Evolutionary conservation across 257 asterid species (phyloP), one percentile per base, ranked within the genome.

Genomic region (Mitragyna speciosa): DNA sequence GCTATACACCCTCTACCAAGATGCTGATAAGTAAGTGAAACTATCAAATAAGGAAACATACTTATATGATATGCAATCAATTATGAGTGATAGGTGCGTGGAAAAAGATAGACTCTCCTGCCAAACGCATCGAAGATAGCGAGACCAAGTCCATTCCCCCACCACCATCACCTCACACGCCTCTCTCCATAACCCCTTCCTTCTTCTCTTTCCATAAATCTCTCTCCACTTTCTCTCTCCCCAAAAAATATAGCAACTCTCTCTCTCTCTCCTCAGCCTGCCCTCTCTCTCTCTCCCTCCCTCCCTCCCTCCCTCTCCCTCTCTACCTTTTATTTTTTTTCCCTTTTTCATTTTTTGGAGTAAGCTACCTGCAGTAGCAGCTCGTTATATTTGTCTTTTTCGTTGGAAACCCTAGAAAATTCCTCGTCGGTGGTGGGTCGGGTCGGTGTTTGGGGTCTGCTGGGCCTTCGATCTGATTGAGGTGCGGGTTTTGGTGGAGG

Each of bases 71-170:
- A n/a, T n/a, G n/a, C n/a, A n/a, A n/a, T n/a, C n/a, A n/a, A n/a
- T n/a, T 63, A 36, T 36, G 41, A 36, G 41, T 36, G 41, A 36
- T 36, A 36, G 41, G 41, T 36, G 41, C 41, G 41, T 36, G 41
- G 2, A 36, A 36, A 36, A 36, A 36, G 41, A 89, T 81, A 86
- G 89, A 85, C 90, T 79, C 90, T 79, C 84, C 93, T 90, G 97
- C 93, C 91, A 89, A 93, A 91, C 89, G 96, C 98, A 91, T 93
- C 93, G 95, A 89, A 88, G 97, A 91, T 91, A 89, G 96, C 93
- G 95, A 91, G 98, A 89, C 98, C 96, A 88, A 89, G 97, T 91
- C 97, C 49, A 2, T 64, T 83, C 76, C 87, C 83, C 91, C 93
- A 78, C 87, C 89, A 87, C 88, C 83, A 70, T 86, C 84, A 86